Base-by-base conservation (phyloP, 148 eudicot genomes). In the Dysphania ambrosioides region DNA sequence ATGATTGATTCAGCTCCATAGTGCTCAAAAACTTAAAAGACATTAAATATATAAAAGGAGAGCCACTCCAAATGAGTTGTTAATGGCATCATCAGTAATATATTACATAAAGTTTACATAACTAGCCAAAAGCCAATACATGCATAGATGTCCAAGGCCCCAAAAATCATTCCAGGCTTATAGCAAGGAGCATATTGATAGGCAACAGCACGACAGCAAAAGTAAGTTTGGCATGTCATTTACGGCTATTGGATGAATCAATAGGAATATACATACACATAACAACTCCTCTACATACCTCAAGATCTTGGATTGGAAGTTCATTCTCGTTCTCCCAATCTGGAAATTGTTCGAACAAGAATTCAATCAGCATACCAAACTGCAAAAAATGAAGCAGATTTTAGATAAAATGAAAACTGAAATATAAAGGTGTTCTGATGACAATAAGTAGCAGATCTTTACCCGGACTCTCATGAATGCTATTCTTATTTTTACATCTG, bases 321-420 rank as follows among this genome's bases (percentile, higher is more conserved):
- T 84, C 89, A 66, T 41, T 75, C 47, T 76, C 83, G 77, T 73
- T 84, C 82, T 94, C 95, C 88, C 87, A 80, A 8, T 79, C 29
- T 31, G 95, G 90, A 68, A 77, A 80, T 58, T 85, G 81, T 67
- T 94, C 97, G 64, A 86, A 89, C 21, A 94, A 83, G 71, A 58
- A 91, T 69, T 89, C 97, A 40, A 94, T 89, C 70, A 94, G 76
- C 97, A 91, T 94, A 21, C 97, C 98, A 79, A 91, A 94, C 98
- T 91, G 86, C 80, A 84, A n/a, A 31, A 29, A 36, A 27, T 32
- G 32, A 11, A 13, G 32, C 51, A 51, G 30, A 12, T 49, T 19
- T 15, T 8, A 36, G n/a, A 12, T 3, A 40, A 10, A n/a, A 32
- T 32, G 36, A 71, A 47, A 70, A 40, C 55, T 70, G 21, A 44